Base-by-base conservation (phyloP, 2,329 filamentous ascomycete species). In the Bipolaris gigantea region DNA sequence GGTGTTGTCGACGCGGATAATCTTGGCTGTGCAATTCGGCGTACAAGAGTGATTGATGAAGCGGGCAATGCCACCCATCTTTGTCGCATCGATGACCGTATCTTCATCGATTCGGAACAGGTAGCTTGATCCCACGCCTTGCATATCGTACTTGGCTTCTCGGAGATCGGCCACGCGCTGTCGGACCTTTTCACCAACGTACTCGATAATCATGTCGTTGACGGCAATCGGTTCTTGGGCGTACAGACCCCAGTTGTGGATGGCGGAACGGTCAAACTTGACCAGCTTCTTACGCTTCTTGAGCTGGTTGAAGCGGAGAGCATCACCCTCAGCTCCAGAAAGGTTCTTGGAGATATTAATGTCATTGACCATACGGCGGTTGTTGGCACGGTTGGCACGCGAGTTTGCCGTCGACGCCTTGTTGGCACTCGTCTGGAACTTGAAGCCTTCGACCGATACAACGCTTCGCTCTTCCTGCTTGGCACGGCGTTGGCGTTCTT, bases 231-330 rank as follows among this genome's bases (percentile, higher is more conserved):
- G 94, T 77, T 99, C 94, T 81, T 97, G 93, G 3, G 94, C 92
- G 71, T 99, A 99, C 25, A 99, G 79, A 25, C 94, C 94, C 94
- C 94, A 99, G 69, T 97, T 97, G 77, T 99, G 94, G 66, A 99
- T 99, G 41, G 94, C 94, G 48, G 94, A 99, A 40, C 94, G 86
- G 53, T 93, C 94, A 76, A 99, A 99, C 73, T 95, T 94, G 73
- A 99, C 94, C 1, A 93, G 92, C 81, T 99, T 99, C 85, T 97
- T 99, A 57, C 94, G 89, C 79, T 97, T 99, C 83, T 97, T 97
- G 54, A 99, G 86, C 79, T 97, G 94, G 76, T 99, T 99, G 83
- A 99, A 99, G 54, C 93, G 89, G 67, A 99, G 85, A 27, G 94
- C 91, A 67, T 97, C 93, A 50, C 92, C 90, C 63, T 96, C 92